phyloP scores from a whole-genome alignment of 768 basidiomycete genomes.

The Pulveroboletus sp. region DNA sequence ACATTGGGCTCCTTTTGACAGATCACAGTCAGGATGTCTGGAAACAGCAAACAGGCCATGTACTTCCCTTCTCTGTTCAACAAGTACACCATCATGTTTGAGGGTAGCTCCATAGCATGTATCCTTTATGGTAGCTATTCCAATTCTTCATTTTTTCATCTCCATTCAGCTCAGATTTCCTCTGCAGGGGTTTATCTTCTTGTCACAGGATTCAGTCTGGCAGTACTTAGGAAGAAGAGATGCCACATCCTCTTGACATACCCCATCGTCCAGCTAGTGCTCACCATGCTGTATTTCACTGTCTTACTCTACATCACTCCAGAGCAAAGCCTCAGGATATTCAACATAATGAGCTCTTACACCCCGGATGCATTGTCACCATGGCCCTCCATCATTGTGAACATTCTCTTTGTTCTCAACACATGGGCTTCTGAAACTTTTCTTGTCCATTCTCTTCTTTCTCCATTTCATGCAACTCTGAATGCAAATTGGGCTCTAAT shows the following conservation, averaged over 20 bases:
- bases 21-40: conserved; percentile 12
- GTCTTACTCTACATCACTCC: conserved; percentile 18
- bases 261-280: conserved; percentile 11
- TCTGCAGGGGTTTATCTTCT: conserved; percentile 14
- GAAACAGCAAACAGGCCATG: background rate
- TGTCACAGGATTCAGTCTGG: conserved; percentile 11
- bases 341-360: conserved; percentile 4
- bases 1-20: background rate
- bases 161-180: background rate
- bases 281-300: conserved; percentile 20
- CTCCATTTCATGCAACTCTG: background rate
- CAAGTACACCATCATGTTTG: conserved; percentile 20
- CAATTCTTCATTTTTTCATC: too few species aligned
- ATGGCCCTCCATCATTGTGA: conserved; percentile 14
- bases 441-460: conserved; percentile 11
- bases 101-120: conserved; percentile 19
- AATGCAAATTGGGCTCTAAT: conserved; percentile 13
- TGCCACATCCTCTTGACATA: conserved; percentile 15
- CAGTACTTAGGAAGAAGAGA: conserved; percentile 12
- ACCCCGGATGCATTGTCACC: conserved; percentile 12
- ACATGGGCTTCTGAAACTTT: conserved; percentile 22
- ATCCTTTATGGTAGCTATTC: conserved; percentile 18
- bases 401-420: conserved; percentile 14
- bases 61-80: conserved; percentile 12
- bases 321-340: conserved; percentile 9